phyloP scores from a whole-genome alignment of 139 green algal genomes.

The Closterium sp. region DNA sequence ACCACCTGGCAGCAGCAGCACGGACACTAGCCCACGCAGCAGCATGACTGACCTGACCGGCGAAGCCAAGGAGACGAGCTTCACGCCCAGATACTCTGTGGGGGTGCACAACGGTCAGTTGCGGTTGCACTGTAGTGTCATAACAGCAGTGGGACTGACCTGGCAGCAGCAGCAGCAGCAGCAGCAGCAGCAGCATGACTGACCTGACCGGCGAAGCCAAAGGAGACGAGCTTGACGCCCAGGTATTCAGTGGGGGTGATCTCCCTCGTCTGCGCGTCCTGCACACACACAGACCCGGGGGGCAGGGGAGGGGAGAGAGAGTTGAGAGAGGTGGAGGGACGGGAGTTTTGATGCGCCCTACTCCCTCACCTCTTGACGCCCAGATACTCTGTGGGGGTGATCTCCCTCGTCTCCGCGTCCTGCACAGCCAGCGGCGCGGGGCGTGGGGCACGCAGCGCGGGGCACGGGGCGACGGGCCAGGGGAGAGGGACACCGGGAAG shows the following conservation, averaged over 20 bases:
- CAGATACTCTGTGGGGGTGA: constrained; percentile 86
- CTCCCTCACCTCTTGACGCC: constrained; percentile 76
- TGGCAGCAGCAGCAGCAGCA: no score
- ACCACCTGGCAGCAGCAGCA: no score
- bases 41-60: constrained; percentile 66
- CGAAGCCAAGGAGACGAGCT: constrained; percentile 97
- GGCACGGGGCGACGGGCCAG: background rate
- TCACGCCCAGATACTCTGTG: constrained; percentile 91
- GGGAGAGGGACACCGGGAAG: no score
- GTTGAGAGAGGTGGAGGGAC: background rate
- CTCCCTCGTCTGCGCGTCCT: constrained; percentile 48
- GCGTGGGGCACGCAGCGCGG: no score
- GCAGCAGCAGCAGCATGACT: background rate
- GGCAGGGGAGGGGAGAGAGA: background rate
- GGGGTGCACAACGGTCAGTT: no score
- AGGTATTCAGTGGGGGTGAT: constrained; percentile 89
- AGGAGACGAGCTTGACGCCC: constrained; percentile 95
- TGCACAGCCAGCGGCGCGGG: background rate
- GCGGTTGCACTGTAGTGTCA: no score
- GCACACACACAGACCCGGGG: background rate
- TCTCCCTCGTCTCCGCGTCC: constrained; percentile 56
- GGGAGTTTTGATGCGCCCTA: no score
- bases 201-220: constrained; percentile 91
- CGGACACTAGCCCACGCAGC: no score
- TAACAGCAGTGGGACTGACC: no score